phyloP scores from a whole-genome alignment of 192 early-diverging fungal genomes.

The Podila minutissima region DNA sequence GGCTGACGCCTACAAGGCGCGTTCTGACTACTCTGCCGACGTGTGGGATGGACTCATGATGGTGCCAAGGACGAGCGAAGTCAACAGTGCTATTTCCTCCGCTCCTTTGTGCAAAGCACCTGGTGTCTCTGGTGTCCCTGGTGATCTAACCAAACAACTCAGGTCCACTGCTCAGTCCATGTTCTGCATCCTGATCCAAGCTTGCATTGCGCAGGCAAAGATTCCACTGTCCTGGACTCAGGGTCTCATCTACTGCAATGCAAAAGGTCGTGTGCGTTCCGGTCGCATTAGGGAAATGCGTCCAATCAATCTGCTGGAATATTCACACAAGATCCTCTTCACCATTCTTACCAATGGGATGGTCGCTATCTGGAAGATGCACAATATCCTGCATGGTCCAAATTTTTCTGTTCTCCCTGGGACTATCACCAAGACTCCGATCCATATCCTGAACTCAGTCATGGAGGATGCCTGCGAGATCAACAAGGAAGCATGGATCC shows the following conservation, averaged over 20 bases:
- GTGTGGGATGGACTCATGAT: background rate
- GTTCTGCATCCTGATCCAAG: conserved; percentile 10
- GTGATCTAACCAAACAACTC: conserved; percentile 6
- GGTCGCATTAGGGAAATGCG: conserved; percentile 19
- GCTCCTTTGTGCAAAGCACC: conserved; percentile 9
- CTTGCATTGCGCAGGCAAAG: background rate
- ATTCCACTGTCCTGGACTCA: conserved; percentile 1
- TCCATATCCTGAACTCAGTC: conserved; percentile 26
- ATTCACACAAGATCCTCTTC: conserved; percentile 23
- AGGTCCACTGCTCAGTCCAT: background rate
- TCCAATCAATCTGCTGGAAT: conserved; percentile 10
- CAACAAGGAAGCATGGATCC: too few relatives aligned
- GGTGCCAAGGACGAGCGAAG: background rate
- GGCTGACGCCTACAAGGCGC: too few relatives aligned
- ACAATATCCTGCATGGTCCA: conserved; percentile 4
- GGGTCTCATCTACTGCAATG: conserved; percentile 16
- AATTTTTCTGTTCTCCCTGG: conserved; percentile 26
- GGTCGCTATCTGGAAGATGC: background rate
- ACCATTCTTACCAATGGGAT: conserved; percentile 5
- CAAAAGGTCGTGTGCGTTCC: conserved; percentile 5
- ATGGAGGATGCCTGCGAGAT: too few relatives aligned
- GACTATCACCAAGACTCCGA: conserved; percentile 20
- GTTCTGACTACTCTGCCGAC: too few relatives aligned
- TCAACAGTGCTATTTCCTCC: background rate
- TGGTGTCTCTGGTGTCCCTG: background rate